Conservation (phyloP, 305 asterid species). For the Plantago lanceolata region DNA sequence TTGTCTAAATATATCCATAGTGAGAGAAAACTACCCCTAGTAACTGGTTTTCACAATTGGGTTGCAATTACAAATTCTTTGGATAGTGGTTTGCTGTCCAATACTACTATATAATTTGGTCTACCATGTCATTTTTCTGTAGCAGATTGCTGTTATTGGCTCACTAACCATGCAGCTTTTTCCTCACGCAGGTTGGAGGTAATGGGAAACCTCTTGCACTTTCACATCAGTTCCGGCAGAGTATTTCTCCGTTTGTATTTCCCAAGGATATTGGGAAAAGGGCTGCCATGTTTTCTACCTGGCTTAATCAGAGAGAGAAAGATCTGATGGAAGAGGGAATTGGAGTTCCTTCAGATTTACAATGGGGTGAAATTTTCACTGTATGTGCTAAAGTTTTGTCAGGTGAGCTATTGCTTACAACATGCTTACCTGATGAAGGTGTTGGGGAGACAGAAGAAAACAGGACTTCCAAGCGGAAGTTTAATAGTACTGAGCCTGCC, state of each 20-base stretch:
- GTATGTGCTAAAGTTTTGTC: slow-evolving; percentile 67
- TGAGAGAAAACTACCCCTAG: too few relatives aligned
- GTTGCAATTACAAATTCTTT: too few relatives aligned
- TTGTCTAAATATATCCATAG: not conserved
- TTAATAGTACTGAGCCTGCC: slow-evolving; percentile 39
- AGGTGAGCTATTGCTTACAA: slow-evolving; percentile 59
- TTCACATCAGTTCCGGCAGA: slow-evolving; percentile 71
- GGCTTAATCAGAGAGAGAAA: slow-evolving; percentile 74
- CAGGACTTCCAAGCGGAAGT: slow-evolving; percentile 51
- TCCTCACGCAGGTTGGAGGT: slow-evolving; percentile 76
- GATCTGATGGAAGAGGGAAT: slow-evolving; percentile 66
- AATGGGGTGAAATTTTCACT: slow-evolving; percentile 78
- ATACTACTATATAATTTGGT: not conserved
- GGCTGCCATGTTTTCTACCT: slow-evolving; percentile 60
- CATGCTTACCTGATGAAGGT: slow-evolving; percentile 75
- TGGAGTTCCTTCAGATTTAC: slow-evolving; percentile 65
- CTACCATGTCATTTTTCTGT: slow-evolving; percentile 8
- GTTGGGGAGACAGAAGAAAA: slow-evolving; percentile 93
- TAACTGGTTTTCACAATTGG: too few relatives aligned
- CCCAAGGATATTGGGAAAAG: slow-evolving; percentile 77
- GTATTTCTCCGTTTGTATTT: slow-evolving; percentile 56
- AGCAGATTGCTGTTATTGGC: not conserved
- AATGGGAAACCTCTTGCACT: slow-evolving; percentile 60
- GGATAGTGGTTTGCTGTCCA: too few relatives aligned
- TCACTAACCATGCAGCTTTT: not conserved